These are phyloP conservation scores for Tulasnella sp. DNA, from an alignment of 768 basidiomycete genomes.

Conservation along the genomic window DNA sequence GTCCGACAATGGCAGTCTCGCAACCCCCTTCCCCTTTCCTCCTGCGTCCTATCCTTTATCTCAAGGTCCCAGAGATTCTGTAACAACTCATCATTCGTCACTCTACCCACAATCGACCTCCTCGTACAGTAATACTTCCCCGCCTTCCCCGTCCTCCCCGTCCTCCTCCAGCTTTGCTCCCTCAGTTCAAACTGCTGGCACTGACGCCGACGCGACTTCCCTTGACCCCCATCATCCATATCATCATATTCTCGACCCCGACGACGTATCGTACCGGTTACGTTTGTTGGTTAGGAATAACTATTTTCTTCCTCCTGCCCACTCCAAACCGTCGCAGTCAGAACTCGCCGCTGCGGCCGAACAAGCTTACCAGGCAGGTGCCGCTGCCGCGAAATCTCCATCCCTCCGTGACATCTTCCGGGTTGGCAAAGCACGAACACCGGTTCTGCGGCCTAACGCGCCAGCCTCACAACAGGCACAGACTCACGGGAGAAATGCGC, in stretches of 20 bases:
- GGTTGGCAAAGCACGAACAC: conserved; percentile 5
- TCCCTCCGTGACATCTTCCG: conserved; percentile 17
- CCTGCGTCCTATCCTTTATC: neutral
- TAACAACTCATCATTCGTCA: conserved; percentile 50
- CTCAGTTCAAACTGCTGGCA: conserved; percentile 4
- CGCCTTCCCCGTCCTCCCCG: conserved; percentile 40
- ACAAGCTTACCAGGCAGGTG: neutral
- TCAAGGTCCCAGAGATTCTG: conserved; percentile 27
- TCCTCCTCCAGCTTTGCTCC: conserved; percentile 31
- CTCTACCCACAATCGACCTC: conserved; percentile 37
- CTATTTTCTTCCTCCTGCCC: conserved; percentile 81
- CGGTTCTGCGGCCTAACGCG: conserved; percentile 18
- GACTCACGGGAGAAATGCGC: neutral
- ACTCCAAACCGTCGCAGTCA: conserved; percentile 47
- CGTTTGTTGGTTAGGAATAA: conserved; percentile 75
- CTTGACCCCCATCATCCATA: conserved; percentile 34
- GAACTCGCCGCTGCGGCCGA: conserved; percentile 8
- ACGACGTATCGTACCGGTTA: conserved; percentile 77
- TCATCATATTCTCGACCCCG: conserved; percentile 33
- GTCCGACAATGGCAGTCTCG: conserved; percentile 13
- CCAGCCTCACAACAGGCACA: conserved; percentile 38
- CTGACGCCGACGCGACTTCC: conserved; percentile 31
- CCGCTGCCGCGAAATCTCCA: conserved; percentile 16
- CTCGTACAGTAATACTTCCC: conserved; percentile 56
- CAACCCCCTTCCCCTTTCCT: conserved; percentile 16